phyloP scores from a whole-genome alignment of 805 yeast species.

The Komagataella mondaviorum region DNA sequence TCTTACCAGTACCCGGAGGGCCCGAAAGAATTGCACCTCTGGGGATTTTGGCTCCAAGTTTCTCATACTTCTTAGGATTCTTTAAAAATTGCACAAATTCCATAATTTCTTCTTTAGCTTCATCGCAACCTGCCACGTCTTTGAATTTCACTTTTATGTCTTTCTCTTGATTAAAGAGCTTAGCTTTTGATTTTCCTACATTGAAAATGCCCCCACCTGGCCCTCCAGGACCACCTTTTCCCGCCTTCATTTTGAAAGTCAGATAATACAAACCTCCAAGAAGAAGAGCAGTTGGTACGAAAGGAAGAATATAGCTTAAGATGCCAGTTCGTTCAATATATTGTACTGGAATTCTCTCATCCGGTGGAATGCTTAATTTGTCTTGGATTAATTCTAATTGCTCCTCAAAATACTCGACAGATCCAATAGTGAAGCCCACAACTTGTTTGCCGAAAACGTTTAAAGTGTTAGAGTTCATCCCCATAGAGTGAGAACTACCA shows the following conservation, averaged over 20 bases:
- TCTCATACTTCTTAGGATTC: constrained; percentile 74
- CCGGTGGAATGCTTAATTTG: constrained; percentile 48
- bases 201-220: constrained; percentile 54
- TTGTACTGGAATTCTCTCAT: constrained; percentile 64
- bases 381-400: constrained; percentile 67
- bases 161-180: constrained; percentile 69
- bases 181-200: constrained; percentile 69
- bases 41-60: constrained; percentile 86
- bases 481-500: constrained; percentile 25
- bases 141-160: constrained; percentile 72
- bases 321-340: constrained; percentile 60
- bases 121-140: constrained; percentile 93
- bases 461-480: constrained; percentile 20
- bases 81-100: constrained; percentile 86
- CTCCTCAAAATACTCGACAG: constrained; percentile 75
- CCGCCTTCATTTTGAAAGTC: constrained; percentile 38
- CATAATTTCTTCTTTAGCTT: constrained; percentile 90
- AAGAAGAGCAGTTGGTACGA: constrained; percentile 69
- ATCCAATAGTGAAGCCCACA: constrained; percentile 76
- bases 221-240: constrained; percentile 34
- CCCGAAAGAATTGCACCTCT: constrained; percentile 92
- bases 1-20: constrained; percentile 97
- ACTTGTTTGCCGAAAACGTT: constrained; percentile 23
- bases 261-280: constrained; percentile 70
- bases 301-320: constrained; percentile 48